Base-by-base conservation (phyloP, 2,329 filamentous ascomycete genomes). In the Pseudophaeomoniella oleicola region DNA sequence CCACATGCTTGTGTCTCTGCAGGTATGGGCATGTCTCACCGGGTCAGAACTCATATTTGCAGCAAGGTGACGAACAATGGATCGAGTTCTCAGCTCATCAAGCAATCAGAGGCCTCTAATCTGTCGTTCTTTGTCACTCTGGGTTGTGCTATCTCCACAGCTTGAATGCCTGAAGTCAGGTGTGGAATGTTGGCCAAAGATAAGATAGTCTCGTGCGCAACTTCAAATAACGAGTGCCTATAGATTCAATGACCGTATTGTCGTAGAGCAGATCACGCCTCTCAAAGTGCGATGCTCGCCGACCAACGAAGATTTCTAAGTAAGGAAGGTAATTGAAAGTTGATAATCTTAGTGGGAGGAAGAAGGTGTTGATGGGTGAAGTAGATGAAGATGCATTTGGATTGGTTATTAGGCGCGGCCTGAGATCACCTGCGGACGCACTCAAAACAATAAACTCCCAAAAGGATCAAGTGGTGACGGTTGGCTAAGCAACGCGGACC, bases 1-100 rank as follows among this genome's bases (percentile, higher is more conserved):
- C 34, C n/a, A n/a, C n/a, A 35, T 33, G 37, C 38, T 39, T 37
- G 36, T 41, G 38, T 36, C 37, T 39, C 35, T 43, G 29, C 31
- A 34, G 30, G 41, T 36, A 40, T 32, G 37, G 34, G 13, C 40
- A 41, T 14, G n/a, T 33, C n/a, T 33, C 31, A 33, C n/a, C n/a
- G 31, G n/a, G 13, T 16, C 31, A 6, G 22, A 27, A 27, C 22
- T 27, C 22, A 27, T 27, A 6, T 27, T 27, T 27, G 22, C n/a
- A n/a, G n/a, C n/a, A 9, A n/a, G 6, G 9, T 27, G 22, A n/a
- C n/a, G 22, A n/a, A 27, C 22, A 27, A 27, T 27, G n/a, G 9
- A n/a, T 9, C 22, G 6, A n/a, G 22, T 27, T n/a, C 6, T n/a
- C n/a, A 6, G 6, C 22, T 6, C 22, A 27, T 27, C 22, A 27